phyloP scores from a whole-genome alignment of 2,329 filamentous ascomycete species.

The Niveomyces coronatus region DNA sequence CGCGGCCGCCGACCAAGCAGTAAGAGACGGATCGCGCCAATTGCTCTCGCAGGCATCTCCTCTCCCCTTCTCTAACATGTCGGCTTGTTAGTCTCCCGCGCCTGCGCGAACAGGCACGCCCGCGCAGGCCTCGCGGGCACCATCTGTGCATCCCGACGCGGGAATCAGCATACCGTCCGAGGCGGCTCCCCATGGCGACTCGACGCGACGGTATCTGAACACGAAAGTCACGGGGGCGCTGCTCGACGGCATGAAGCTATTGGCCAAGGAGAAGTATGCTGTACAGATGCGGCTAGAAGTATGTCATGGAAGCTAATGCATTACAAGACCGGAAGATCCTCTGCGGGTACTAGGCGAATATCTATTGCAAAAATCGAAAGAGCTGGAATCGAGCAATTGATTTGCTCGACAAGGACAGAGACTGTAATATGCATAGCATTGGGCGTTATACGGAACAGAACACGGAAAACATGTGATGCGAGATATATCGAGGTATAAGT shows the following conservation, averaged over 20 bases:
- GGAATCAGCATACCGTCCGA: constrained; percentile 46
- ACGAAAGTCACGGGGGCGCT: constrained; percentile 57
- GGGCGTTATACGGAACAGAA: constrained; percentile 5
- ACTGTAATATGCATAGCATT: background rate
- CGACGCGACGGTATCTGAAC: constrained; percentile 61
- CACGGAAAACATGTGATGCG: constrained; percentile 3
- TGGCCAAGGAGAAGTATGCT: constrained; percentile 61
- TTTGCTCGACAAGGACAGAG: background rate
- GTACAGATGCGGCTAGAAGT: constrained; percentile 16
- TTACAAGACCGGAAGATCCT: constrained; percentile 52
- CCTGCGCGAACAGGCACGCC: constrained; percentile 39
- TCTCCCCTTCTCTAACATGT: constrained; percentile 25
- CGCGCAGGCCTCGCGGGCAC: constrained; percentile 40
- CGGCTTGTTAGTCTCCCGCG: constrained; percentile 31
- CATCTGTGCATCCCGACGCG: constrained; percentile 46
- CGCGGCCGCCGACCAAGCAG: constrained; percentile 28
- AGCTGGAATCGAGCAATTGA: constrained; percentile 30
- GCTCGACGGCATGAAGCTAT: constrained; percentile 63
- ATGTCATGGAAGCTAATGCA: constrained; percentile 8
- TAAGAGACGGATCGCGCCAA: constrained; percentile 20
- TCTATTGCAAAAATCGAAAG: constrained; percentile 55
- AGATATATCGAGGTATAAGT: constrained; percentile 7
- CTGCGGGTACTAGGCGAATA: constrained; percentile 61
- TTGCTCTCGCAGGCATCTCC: constrained; percentile 6
- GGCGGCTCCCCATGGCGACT: constrained; percentile 54